Evolutionary conservation across 2,329 filamentous ascomycete genomes (phyloP), one percentile per base, ranked within the genome.

Genomic region (Neonectria faginata): DNA sequence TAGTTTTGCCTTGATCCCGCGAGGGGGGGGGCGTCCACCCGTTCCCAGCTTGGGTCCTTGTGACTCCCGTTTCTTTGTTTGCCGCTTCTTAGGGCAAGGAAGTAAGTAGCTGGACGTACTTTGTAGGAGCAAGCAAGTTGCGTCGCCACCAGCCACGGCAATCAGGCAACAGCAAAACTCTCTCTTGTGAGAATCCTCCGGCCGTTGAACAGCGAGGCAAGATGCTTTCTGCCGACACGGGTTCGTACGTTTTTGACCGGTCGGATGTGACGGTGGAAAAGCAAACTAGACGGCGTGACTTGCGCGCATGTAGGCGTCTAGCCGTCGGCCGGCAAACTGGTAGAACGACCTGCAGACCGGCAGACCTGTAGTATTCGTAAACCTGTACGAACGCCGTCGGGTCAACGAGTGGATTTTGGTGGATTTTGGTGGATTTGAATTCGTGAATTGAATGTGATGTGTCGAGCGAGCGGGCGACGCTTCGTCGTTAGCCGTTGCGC

Each of bases 371-470:
- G 4, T 41, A 41, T 39, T 36, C 36, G 36, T 39, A 39, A 36
- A 39, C 14, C 14, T n/a, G 36, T n/a, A 39, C 36, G 14, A 39
- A n/a, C 36, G 25, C 42, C 3, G 50, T 55, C 50, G 61, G 51
- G 55, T 52, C 52, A 42, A 29, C 44, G 55, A 59, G 61, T 64
- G 56, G 61, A 22, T 51, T 55, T 33, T n/a, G 50, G 61, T 64
- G 56, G 61, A 22, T 51, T 55, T 33, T n/a, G 50, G 55, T 25
- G 48, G 48, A 44, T 63, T 57, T 22, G 54, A 45, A 62, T 57
- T 41, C 54, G 53, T 55, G 50, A 42, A 16, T 60, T 27, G 18
- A 60, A 50, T 60, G 52, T 57, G 60, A 63, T 57, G 62, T 63
- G 45, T 59, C 44, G 51, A 47, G 36, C n/a, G 18, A 2, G 33